Evolutionary conservation across 2,329 filamentous ascomycete species (phyloP).

Genomic region (Calycina herbarum): DNA sequence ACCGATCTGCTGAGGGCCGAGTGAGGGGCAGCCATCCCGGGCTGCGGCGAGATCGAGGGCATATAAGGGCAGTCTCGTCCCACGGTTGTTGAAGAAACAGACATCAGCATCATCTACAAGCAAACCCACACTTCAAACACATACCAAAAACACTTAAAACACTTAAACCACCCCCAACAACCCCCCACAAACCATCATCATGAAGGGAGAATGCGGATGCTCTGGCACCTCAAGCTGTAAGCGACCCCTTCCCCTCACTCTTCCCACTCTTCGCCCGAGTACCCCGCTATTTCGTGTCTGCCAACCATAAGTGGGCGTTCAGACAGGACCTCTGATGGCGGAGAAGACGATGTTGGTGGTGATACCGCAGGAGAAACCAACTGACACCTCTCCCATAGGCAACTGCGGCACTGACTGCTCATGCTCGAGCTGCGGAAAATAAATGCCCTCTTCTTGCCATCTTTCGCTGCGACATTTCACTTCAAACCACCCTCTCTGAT

Average conservation of each 20-base stretch:
- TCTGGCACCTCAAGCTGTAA: conserved; percentile 40
- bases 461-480: conserved; percentile 12
- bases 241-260: conserved; percentile 21
- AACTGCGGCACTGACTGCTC: conserved; percentile 37
- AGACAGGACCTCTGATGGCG: background rate
- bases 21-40: conserved; percentile 2
- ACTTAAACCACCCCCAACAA: conserved; percentile 6
- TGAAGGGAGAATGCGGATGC: conserved; percentile 44
- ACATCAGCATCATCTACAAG: conserved; percentile 8
- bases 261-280: background rate
- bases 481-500: conserved; percentile 8
- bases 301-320: background rate
- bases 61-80: conserved; percentile 18
- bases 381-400: conserved; percentile 20
- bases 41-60: conserved; percentile 3
- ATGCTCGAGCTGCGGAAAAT: conserved; percentile 42
- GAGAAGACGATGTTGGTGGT: no score
- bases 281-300: background rate
- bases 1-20: background rate
- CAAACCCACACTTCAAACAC: conserved; percentile 10
- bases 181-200: conserved; percentile 31
- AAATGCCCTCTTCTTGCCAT: conserved; percentile 25
- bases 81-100: conserved; percentile 1
- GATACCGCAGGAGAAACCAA: background rate
- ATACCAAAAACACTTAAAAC: conserved; percentile 12